These are phyloP conservation scores for Turnera subulata DNA, from an alignment of 345 rosid genomes.

Conservation along the genomic window DNA sequence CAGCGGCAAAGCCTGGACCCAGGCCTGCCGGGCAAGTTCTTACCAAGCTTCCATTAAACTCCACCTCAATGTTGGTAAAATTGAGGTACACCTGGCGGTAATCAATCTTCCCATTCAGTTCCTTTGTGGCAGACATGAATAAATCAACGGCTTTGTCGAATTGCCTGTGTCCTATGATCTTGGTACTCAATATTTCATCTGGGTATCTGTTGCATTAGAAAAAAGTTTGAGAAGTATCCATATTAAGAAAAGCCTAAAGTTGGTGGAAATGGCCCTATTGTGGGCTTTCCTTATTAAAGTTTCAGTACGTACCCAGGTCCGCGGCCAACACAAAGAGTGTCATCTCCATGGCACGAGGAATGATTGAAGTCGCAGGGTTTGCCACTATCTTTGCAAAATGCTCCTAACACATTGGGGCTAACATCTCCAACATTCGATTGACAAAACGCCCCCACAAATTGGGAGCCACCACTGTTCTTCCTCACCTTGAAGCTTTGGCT, in stretches of 20 bases:
- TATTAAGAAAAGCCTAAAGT: neutral
- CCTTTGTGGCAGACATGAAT: constrained; percentile 34
- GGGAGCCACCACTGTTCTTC: constrained; percentile 39
- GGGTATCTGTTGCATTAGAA: constrained; percentile 37
- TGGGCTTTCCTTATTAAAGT: no score
- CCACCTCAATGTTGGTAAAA: constrained; percentile 45
- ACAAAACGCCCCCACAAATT: constrained; percentile 55
- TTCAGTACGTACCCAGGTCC: constrained; percentile 49
- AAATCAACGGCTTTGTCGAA: constrained; percentile 36
- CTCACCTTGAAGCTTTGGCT: constrained; percentile 49
- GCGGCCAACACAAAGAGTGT: constrained; percentile 49
- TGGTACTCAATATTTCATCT: constrained; percentile 48
- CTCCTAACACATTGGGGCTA: constrained; percentile 55
- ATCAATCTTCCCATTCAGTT: constrained; percentile 41
- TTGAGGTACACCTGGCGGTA: constrained; percentile 44
- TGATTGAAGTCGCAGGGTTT: constrained; percentile 55
- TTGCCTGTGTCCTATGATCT: constrained; percentile 53
- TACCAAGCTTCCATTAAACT: constrained; percentile 25
- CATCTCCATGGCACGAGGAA: constrained; percentile 53
- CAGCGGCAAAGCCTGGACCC: constrained; percentile 62
- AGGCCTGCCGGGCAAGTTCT: constrained; percentile 51
- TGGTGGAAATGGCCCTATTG: no score
- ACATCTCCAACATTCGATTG: constrained; percentile 66
- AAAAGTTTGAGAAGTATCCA: neutral
- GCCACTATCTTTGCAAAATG: constrained; percentile 47